Base-by-base conservation (phyloP, 2,329 filamentous ascomycete species). In the Diplodia scrobiculata region DNA sequence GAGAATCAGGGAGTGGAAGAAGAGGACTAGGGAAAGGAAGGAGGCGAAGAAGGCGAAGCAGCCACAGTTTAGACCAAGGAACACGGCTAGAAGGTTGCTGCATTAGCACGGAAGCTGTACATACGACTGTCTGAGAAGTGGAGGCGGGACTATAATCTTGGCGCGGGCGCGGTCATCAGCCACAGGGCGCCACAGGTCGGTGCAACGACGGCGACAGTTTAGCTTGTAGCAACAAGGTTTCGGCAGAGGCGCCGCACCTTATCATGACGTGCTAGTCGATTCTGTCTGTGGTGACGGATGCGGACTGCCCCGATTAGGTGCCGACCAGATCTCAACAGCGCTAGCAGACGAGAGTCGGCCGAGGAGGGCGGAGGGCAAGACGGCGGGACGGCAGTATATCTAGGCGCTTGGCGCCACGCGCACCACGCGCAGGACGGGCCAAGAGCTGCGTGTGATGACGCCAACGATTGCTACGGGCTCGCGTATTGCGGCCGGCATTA, bases 401-500 rank as follows among this genome's bases (percentile, higher is more conserved):
- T 25, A 25, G 2, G 21, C 45, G 29, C 58, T 62, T 62, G 58
- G 58, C 58, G 58, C 58, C 58, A 41, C 58, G 58, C 58, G 17
- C 25, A n/a, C 58, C 58, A 41, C 58, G 58, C 58, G 17, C 25
- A n/a, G 45, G 41, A 36, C 58, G 45, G 58, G 41, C 58, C 41
- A 48, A 36, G 3, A 48, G 55, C 55, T 13, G 25, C 14, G 55
- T n/a, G n/a, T 50, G 58, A 62, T 62, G 58, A 62, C 58, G 58
- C 58, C 38, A 29, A 36, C 45, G 45, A 50, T 2, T 34, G 17
- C 17, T 25, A 45, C 10, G 19, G 32, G 50, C 17, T 45, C 38
- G 38, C 38, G 38, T 25, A 32, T 19, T 14, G 25, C 7, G 7
- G n/a, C 53, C 54, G 54, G 54, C 54, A 21, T 45, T 32, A 47